These are phyloP conservation scores for Fonsecaea monophora DNA, from an alignment of 2,329 filamentous ascomycete genomes.

Conservation along the genomic window DNA sequence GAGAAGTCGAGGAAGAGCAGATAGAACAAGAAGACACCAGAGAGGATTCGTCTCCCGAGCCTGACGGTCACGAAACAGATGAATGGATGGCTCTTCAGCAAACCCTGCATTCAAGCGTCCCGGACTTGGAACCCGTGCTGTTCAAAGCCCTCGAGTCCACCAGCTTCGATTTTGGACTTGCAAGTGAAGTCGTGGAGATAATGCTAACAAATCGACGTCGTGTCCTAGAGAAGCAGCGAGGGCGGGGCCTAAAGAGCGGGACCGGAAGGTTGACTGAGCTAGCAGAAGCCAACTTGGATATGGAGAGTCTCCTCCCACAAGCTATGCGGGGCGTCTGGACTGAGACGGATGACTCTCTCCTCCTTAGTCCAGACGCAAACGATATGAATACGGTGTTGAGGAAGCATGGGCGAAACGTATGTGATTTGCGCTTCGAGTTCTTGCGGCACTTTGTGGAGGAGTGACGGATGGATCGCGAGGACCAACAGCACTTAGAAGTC, in stretches of 20 bases:
- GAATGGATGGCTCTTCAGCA: conserved; percentile 24
- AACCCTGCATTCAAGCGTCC: conserved; percentile 13
- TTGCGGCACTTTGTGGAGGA: conserved; percentile 12
- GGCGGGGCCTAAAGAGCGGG: conserved; percentile 43
- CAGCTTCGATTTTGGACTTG: conserved; percentile 26
- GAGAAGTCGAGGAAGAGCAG: neutral
- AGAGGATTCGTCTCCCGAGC: neutral
- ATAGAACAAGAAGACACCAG: neutral
- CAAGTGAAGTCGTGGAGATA: conserved; percentile 21
- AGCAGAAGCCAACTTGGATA: conserved; percentile 11
- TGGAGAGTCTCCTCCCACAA: conserved; percentile 48
- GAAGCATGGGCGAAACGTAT: conserved; percentile 53
- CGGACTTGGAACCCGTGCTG: conserved; percentile 18
- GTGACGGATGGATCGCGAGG: neutral
- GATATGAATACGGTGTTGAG: conserved; percentile 46
- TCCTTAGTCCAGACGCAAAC: conserved; percentile 46
- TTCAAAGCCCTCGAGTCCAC: conserved; percentile 30
- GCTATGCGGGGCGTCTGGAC: conserved; percentile 57
- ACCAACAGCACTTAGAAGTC: neutral
- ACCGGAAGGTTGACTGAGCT: neutral
- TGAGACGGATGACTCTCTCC: conserved; percentile 50
- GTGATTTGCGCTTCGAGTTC: conserved; percentile 18
- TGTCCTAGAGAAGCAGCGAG: conserved; percentile 36
- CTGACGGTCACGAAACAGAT: conserved; percentile 13
- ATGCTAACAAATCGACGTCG: conserved; percentile 18